phyloP scores from a whole-genome alignment of 176 grass and related monocot genomes.

The Hordeum marinum region DNA sequence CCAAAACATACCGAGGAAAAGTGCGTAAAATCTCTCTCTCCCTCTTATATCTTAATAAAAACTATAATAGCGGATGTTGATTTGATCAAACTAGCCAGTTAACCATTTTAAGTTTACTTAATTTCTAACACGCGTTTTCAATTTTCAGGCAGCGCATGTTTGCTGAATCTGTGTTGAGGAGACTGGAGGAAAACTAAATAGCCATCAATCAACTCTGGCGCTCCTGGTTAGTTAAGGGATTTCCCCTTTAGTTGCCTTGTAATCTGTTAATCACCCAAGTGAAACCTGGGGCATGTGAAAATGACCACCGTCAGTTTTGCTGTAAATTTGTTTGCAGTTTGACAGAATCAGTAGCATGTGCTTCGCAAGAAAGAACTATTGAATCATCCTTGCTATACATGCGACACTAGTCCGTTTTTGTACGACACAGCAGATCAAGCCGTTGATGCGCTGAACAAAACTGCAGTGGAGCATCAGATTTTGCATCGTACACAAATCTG shows the following conservation, averaged over 20 bases:
- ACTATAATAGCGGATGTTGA: neutral
- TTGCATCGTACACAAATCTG: no score
- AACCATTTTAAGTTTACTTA: neutral
- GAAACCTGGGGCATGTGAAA: neutral
- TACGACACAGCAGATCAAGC: no score
- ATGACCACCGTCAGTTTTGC: constrained; percentile 35
- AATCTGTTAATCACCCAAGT: neutral
- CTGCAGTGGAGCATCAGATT: no score
- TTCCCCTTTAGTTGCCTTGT: constrained; percentile 12
- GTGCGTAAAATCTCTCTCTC: constrained; percentile 28
- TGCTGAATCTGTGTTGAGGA: constrained; percentile 72
- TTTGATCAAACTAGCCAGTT: neutral
- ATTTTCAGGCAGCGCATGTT: constrained; percentile 95
- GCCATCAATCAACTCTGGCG: neutral
- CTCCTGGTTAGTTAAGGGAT: constrained; percentile 6
- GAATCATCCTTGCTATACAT: no score
- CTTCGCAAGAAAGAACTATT: neutral
- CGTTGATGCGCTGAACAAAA: no score
- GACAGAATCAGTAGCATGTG: constrained; percentile 8
- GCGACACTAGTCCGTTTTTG: no score
- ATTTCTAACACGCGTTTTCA: constrained; percentile 19
- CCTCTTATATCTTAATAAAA: neutral
- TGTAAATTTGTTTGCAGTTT: constrained; percentile 43
- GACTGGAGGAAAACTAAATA: constrained; percentile 66
- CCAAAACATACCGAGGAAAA: constrained; percentile 95